Conservation (phyloP, 2,329 filamentous ascomycete genomes). For the Monosporascus ibericus region DNA sequence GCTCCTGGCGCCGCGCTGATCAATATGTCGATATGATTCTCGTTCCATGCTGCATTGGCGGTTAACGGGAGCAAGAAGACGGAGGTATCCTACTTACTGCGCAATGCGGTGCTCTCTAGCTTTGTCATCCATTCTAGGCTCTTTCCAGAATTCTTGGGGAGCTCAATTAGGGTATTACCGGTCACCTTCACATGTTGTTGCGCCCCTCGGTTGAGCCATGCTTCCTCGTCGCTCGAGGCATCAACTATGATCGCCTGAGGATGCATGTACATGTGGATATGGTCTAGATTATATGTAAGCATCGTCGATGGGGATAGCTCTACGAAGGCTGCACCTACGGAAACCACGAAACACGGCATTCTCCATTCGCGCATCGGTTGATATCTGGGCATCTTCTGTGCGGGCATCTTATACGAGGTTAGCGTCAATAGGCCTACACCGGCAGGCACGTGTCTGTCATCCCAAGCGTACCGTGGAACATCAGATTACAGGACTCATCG, state of each 20-base stretch:
- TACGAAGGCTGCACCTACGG: slow-evolving; percentile 33
- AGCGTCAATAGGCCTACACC: slow-evolving; percentile 4
- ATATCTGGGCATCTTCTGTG: slow-evolving; percentile 64
- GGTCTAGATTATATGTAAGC: slow-evolving; percentile 34
- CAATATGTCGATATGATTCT: slow-evolving; percentile 72
- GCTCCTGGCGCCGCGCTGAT: slow-evolving; percentile 68
- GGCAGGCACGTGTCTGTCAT: neutral
- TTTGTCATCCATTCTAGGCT: slow-evolving; percentile 71
- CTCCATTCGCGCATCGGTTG: slow-evolving; percentile 64
- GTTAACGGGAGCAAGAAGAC: slow-evolving; percentile 8
- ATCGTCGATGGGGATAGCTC: slow-evolving; percentile 1
- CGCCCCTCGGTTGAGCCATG: slow-evolving; percentile 58
- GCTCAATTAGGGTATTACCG: slow-evolving; percentile 62
- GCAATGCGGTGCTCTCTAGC: slow-evolving; percentile 66
- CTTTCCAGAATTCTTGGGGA: slow-evolving; percentile 59
- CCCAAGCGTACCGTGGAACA: slow-evolving; percentile 43
- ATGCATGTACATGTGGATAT: slow-evolving; percentile 68
- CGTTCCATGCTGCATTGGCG: slow-evolving; percentile 62
- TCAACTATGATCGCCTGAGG: slow-evolving; percentile 75
- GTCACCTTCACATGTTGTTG: slow-evolving; percentile 46
- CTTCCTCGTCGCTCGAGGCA: slow-evolving; percentile 58
- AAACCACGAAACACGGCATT: slow-evolving; percentile 59
- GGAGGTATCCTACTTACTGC: slow-evolving; percentile 36
- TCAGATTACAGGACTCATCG: slow-evolving; percentile 61
- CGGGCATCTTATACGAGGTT: slow-evolving; percentile 56